A percentile compares a stretch with the other conserved stretches of the same genome.
Conservation (phyloP, 2,329 filamentous ascomycete species). For the Fusarium goolgardi region DNA sequence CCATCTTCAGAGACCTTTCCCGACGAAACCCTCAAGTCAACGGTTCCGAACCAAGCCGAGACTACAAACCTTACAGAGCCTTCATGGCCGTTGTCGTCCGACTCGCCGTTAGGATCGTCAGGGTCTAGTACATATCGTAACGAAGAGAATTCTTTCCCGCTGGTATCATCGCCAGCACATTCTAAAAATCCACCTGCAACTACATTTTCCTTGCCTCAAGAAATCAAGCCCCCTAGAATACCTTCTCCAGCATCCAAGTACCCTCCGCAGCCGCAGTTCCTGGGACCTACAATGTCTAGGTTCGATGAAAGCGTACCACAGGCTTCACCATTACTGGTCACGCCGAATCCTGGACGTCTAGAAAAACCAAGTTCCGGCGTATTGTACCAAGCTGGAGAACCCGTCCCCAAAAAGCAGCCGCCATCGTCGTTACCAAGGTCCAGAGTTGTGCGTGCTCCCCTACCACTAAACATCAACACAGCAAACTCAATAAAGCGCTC, state of each 20-base stretch:
- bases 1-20: background rate
- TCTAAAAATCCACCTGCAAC: slow-evolving; percentile 1
- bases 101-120: slow-evolving; percentile 22
- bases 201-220: slow-evolving; percentile 12
- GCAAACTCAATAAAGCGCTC: background rate
- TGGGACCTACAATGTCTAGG: slow-evolving; percentile 10
- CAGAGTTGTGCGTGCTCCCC: background rate
- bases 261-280: slow-evolving; percentile 7
- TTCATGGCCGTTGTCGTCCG: slow-evolving; percentile 28
- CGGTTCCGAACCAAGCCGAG: background rate
- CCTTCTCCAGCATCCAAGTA: slow-evolving; percentile 25
- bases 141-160: slow-evolving; percentile 16
- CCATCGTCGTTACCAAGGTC: background rate
- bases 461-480: background rate
- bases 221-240: slow-evolving; percentile 16
- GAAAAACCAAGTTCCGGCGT: slow-evolving; percentile 26
- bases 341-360: slow-evolving; percentile 15
- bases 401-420: slow-evolving; percentile 6
- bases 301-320: slow-evolving; percentile 20
- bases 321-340: slow-evolving; percentile 18
- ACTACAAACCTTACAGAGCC: slow-evolving; percentile 6
- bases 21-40: background rate
- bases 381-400: slow-evolving; percentile 11
- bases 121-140: slow-evolving; percentile 26
- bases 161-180: background rate